phyloP scores from a whole-genome alignment of 176 grass and related monocot genomes.

The Oryza glaberrima region DNA sequence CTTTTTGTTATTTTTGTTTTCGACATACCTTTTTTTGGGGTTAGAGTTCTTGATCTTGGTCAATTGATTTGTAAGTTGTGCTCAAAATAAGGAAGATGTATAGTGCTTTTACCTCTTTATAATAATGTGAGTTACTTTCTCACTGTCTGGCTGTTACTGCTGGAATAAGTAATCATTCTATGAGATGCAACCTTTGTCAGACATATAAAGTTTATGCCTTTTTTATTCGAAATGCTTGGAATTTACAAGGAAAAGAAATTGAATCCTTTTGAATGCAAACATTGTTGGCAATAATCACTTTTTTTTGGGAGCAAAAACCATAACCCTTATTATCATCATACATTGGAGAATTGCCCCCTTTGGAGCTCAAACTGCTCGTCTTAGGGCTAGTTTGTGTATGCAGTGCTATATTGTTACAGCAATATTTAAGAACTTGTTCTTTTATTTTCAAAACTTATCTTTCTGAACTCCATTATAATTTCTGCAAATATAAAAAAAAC shows the following conservation, averaged over 20 bases:
- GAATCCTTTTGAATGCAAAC: not conserved
- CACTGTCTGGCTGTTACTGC: not conserved
- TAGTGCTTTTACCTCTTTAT: not conserved
- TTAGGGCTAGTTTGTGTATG: no score
- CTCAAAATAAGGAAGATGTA: slow-evolving; percentile 15
- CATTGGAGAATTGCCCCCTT: not conserved
- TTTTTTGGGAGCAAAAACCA: not conserved
- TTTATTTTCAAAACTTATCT: no score
- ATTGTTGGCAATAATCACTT: no score
- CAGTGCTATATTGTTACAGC: no score
- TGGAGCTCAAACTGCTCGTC: no score
- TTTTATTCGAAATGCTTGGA: not conserved
- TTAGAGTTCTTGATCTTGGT: slow-evolving; percentile 24
- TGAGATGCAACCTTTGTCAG: not conserved
- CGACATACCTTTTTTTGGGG: not conserved
- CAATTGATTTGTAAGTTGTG: slow-evolving; percentile 39
- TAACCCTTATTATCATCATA: not conserved
- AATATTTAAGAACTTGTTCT: no score
- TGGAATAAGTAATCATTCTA: not conserved
- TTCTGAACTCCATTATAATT: no score
- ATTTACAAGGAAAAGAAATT: not conserved
- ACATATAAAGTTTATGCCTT: not conserved
- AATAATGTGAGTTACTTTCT: not conserved
- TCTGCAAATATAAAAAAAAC: no score
- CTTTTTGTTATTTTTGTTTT: not conserved